Conservation (phyloP, 2,329 filamentous ascomycete species). For the Parastagonospora avenae region DNA sequence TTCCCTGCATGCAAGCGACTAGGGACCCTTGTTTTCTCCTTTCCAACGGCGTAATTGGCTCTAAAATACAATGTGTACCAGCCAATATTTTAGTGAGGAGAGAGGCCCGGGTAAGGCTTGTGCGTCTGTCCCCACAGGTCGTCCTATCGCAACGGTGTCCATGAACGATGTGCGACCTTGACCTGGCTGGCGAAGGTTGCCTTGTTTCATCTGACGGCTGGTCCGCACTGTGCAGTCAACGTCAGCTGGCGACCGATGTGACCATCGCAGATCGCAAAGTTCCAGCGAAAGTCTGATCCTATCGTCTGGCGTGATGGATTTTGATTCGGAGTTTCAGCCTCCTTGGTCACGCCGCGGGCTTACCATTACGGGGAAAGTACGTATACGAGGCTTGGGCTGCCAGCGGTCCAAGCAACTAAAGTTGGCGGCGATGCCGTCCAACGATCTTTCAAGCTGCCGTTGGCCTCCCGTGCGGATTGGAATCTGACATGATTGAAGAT, state of each 20-base stretch:
- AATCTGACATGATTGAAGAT: background rate
- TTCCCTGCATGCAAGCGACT: constrained; percentile 34
- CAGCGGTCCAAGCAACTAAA: constrained; percentile 23
- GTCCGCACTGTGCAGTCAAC: background rate
- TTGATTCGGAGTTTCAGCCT: constrained; percentile 37
- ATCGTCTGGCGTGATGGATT: constrained; percentile 20
- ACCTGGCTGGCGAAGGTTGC: constrained; percentile 5
- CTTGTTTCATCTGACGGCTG: constrained; percentile 3
- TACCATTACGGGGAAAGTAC: constrained; percentile 14
- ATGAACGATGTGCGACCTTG: constrained; percentile 5
- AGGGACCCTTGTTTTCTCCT: constrained; percentile 18
- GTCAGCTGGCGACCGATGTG: constrained; percentile 13
- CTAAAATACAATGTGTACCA: constrained; percentile 21
- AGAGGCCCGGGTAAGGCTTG: constrained; percentile 29
- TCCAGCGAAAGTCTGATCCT: constrained; percentile 10
- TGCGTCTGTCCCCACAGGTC: constrained; percentile 8
- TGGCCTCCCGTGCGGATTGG: constrained; percentile 22
- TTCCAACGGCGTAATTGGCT: constrained; percentile 25
- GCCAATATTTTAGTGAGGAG: constrained; percentile 26
- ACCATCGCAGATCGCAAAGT: constrained; percentile 6
- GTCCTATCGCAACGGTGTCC: constrained; percentile 12
- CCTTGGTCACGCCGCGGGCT: constrained; percentile 22
- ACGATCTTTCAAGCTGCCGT: constrained; percentile 25
- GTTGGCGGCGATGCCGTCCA: constrained; percentile 21
- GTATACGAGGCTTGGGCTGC: constrained; percentile 26